phyloP scores from a whole-genome alignment of 176 grass and related monocot species.

The Phoenix roebelenii region DNA sequence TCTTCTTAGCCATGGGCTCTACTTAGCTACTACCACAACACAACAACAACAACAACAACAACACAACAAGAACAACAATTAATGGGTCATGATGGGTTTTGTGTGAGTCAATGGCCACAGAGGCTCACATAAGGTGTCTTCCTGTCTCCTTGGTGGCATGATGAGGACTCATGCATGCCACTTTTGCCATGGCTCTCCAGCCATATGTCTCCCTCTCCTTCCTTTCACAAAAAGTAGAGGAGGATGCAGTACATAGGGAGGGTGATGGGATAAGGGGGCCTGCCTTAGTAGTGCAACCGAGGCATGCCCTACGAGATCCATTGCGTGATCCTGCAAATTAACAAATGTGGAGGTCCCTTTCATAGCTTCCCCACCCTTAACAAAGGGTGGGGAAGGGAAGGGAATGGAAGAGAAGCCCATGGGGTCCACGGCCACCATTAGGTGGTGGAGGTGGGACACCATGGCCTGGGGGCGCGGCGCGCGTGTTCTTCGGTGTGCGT shows the following conservation, averaged over 20 bases:
- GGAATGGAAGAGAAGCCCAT: too few species aligned
- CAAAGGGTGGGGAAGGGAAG: too few species aligned
- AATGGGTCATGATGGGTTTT: slow-evolving; percentile 19
- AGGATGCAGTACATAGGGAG: not conserved
- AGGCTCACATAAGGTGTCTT: slow-evolving; percentile 1
- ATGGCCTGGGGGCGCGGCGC: not conserved
- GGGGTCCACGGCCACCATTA: too few species aligned
- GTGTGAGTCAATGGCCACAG: slow-evolving; percentile 13
- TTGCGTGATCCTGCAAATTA: slow-evolving; percentile 9
- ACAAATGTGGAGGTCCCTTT: slow-evolving; percentile 1
- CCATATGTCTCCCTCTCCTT: not conserved
- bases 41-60: not conserved
- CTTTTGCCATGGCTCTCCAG: not conserved
- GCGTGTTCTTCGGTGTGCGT: not conserved
- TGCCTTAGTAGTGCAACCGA: not conserved
- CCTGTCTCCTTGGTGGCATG: slow-evolving; percentile 12
- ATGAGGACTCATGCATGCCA: slow-evolving; percentile 10
- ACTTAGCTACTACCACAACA: not conserved
- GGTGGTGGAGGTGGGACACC: too few species aligned
- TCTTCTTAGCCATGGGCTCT: too few species aligned
- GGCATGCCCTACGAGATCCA: slow-evolving; percentile 9
- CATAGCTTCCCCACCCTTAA: not conserved
- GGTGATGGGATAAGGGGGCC: not conserved
- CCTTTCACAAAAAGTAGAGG: not conserved
- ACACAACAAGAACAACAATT: slow-evolving; percentile 1